Conservation (phyloP, 192 early-diverging fungal species). For the Podochytrium sp. region DNA sequence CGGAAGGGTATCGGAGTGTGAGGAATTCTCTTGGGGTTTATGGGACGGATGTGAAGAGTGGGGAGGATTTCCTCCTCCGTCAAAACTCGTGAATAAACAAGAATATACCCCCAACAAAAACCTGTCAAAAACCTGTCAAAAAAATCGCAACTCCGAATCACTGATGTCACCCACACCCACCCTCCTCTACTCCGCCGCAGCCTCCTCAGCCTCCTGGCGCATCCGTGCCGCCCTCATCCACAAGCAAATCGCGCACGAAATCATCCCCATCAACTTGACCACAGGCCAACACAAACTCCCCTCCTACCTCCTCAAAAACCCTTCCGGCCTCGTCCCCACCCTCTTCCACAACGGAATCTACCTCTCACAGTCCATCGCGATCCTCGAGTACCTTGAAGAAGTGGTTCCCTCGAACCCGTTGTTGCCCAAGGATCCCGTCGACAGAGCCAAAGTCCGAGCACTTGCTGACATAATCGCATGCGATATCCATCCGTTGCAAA, state of each 20-base stretch:
- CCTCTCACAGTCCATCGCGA: neutral
- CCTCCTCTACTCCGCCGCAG: constrained; percentile 73
- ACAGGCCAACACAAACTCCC: neutral
- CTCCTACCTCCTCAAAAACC: neutral
- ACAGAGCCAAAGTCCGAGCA: neutral
- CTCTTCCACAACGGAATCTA: neutral
- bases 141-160: too few species aligned
- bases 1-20: too few species aligned
- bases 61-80: too few species aligned
- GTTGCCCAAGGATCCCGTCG: constrained; percentile 3
- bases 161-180: too few species aligned
- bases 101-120: too few species aligned
- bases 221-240: constrained; percentile 48
- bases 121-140: too few species aligned
- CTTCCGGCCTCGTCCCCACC: constrained; percentile 11
- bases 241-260: neutral
- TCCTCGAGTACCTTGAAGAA: constrained; percentile 21
- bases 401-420: neutral
- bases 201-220: constrained; percentile 78
- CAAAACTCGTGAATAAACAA: too few species aligned
- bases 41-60: too few species aligned
- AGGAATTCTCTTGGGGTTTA: too few species aligned
- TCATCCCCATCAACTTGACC: neutral
- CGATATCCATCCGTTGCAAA: constrained; percentile 14
- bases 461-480: neutral